Evolutionary conservation across 2,329 filamentous ascomycete genomes (phyloP).

Genomic region (Monilinia vaccinii-corymbosi): DNA sequence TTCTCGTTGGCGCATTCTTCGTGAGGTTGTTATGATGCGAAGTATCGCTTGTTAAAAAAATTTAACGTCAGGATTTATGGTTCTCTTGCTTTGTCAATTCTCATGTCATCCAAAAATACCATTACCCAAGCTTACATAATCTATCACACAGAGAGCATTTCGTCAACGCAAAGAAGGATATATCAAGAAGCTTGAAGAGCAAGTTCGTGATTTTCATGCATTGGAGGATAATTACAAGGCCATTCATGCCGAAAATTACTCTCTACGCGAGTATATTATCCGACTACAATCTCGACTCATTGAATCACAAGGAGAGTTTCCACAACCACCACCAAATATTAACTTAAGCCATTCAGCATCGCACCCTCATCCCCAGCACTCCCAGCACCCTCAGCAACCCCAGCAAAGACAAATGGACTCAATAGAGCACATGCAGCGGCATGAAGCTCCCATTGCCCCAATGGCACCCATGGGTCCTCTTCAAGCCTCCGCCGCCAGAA

Average conservation of each 20-base stretch:
- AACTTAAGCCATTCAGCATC: slow-evolving; percentile 57
- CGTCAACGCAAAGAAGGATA: slow-evolving; percentile 96
- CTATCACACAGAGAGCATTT: slow-evolving; percentile 69
- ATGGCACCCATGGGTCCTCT: slow-evolving; percentile 31
- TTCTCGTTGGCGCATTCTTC: not conserved
- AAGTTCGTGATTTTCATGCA: slow-evolving; percentile 71
- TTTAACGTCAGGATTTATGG: slow-evolving; percentile 13
- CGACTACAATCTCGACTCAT: slow-evolving; percentile 79
- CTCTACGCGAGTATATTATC: slow-evolving; percentile 85
- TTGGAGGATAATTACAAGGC: slow-evolving; percentile 71
- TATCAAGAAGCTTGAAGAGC: slow-evolving; percentile 93
- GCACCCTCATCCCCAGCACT: slow-evolving; percentile 34
- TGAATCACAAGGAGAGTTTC: slow-evolving; percentile 74
- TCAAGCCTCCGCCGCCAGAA: slow-evolving; percentile 30
- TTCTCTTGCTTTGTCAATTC: slow-evolving; percentile 31
- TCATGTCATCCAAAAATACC: slow-evolving; percentile 29
- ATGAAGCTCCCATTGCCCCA: slow-evolving; percentile 24
- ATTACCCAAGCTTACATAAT: slow-evolving; percentile 27
- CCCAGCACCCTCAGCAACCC: slow-evolving; percentile 21
- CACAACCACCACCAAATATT: slow-evolving; percentile 72
- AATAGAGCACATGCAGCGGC: slow-evolving; percentile 18
- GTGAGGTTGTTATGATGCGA: slow-evolving; percentile 7
- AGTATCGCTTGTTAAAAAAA: slow-evolving; percentile 18
- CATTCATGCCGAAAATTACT: slow-evolving; percentile 83
- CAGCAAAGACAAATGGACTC: slow-evolving; percentile 23